Percentiles rank a stretch among this genome's conserved stretches.
Conservation (phyloP, 2,329 filamentous ascomycete species). For the Clathrospora elynae region DNA sequence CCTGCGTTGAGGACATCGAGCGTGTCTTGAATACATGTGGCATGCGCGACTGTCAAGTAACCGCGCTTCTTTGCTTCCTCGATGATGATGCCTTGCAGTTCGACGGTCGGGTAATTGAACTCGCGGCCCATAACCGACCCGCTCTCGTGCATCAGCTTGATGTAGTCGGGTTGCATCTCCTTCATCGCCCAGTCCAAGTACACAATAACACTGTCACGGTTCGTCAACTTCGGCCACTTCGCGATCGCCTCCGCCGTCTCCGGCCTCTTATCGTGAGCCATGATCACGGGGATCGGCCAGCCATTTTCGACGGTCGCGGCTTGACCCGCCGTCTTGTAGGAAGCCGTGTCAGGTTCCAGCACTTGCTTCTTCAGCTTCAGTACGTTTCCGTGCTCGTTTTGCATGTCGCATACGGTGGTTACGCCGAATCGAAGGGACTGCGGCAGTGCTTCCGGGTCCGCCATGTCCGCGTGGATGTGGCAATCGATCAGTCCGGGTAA, state of each 20-base stretch:
- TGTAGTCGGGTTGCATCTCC: constrained; percentile 54
- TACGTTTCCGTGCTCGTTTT: constrained; percentile 44
- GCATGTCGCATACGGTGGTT: constrained; percentile 60
- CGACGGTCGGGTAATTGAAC: constrained; percentile 49
- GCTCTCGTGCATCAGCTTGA: constrained; percentile 59
- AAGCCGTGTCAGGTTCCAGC: constrained; percentile 47
- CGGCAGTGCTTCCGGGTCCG: constrained; percentile 47
- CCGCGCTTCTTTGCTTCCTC: constrained; percentile 47
- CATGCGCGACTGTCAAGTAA: constrained; percentile 50
- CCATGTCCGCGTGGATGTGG: constrained; percentile 56
- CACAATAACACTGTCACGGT: constrained; percentile 48
- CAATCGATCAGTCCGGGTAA: constrained; percentile 59
- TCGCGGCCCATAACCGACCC: constrained; percentile 49
- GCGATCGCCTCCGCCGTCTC: constrained; percentile 49
- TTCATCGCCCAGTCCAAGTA: constrained; percentile 51
- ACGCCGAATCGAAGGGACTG: constrained; percentile 58
- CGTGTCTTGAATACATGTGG: constrained; percentile 48
- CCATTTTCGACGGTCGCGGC: constrained; percentile 59
- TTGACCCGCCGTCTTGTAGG: constrained; percentile 57
- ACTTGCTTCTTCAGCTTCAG: constrained; percentile 37
- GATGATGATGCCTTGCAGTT: constrained; percentile 55
- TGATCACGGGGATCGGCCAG: constrained; percentile 56
- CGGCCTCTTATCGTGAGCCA: constrained; percentile 45
- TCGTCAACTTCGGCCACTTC: constrained; percentile 56
- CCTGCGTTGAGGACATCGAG: constrained; percentile 50